phyloP scores from a whole-genome alignment of 768 basidiomycete genomes.

The Agrocybe chaxingu region DNA sequence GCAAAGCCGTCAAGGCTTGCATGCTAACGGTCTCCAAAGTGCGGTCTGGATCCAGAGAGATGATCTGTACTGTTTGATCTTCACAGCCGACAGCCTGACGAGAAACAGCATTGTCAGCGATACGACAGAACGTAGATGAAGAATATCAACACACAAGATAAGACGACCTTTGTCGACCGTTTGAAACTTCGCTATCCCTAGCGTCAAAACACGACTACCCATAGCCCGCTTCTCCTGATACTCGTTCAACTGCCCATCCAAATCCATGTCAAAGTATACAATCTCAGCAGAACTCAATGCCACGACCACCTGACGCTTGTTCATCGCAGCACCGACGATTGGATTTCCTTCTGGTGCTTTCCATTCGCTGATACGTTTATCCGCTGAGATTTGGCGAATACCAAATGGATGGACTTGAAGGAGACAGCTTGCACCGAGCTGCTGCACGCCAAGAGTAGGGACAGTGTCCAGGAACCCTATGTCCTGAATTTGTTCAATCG shows the following conservation, averaged over 20 bases:
- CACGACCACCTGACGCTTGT: constrained; percentile 95
- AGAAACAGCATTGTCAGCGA: constrained; percentile 3
- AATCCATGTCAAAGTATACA: constrained; percentile 96
- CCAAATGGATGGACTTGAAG: constrained; percentile 98
- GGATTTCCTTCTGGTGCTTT: constrained; percentile 81
- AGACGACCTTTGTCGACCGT: constrained; percentile 88
- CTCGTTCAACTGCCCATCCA: constrained; percentile 95
- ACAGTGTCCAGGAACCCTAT: constrained; percentile 96
- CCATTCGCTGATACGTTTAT: constrained; percentile 95
- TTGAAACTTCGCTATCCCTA: constrained; percentile 93
- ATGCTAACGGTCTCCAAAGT: constrained; percentile 95
- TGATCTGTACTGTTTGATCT: constrained; percentile 97
- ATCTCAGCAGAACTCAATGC: constrained; percentile 95
- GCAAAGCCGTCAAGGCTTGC: constrained; percentile 94
- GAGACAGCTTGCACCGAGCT: constrained; percentile 91
- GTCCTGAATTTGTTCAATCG: constrained; percentile 98
- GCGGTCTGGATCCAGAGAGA: constrained; percentile 94
- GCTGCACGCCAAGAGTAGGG: constrained; percentile 95
- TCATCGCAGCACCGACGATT: constrained; percentile 92
- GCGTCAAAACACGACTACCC: constrained; percentile 90
- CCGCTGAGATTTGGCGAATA: constrained; percentile 89
- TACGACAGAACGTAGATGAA: not conserved
- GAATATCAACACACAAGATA: constrained; percentile 63
- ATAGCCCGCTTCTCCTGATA: constrained; percentile 97
- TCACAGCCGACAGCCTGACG: constrained; percentile 95